phyloP scores from a whole-genome alignment of 164 flowering plant genomes.

The Akebia trifoliata region DNA sequence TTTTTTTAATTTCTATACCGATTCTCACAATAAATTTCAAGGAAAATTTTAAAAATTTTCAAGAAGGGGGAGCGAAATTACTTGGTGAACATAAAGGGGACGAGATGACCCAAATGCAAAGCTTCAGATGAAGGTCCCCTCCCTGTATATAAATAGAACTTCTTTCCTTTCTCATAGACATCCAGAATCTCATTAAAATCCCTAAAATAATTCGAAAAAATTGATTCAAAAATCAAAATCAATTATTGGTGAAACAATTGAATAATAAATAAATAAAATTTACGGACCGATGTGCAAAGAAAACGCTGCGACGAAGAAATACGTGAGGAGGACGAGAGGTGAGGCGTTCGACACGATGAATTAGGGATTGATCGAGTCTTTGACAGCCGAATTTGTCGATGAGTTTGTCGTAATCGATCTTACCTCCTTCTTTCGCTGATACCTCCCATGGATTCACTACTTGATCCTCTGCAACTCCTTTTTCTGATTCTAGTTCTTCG shows the following conservation, averaged over 20 bases:
- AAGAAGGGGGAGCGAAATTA: constrained; percentile 12
- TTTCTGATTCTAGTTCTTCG: background rate
- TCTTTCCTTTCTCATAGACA: constrained; percentile 76
- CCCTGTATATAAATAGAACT: constrained; percentile 84
- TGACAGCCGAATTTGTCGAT: constrained; percentile 90
- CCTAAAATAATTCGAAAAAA: constrained; percentile 20
- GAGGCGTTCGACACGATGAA: constrained; percentile 73
- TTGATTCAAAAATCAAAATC: background rate
- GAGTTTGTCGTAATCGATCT: constrained; percentile 96
- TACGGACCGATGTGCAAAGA: constrained; percentile 81
- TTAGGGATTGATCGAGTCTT: constrained; percentile 50
- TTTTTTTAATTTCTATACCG: no score
- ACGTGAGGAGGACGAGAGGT: constrained; percentile 79
- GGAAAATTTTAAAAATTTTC: background rate
- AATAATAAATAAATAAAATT: background rate
- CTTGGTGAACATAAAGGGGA: constrained; percentile 97
- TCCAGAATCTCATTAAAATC: constrained; percentile 76
- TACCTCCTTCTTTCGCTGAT: constrained; percentile 64
- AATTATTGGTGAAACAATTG: background rate
- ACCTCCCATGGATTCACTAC: constrained; percentile 92
- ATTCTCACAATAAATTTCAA: no score
- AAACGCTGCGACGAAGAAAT: constrained; percentile 93
- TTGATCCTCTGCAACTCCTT: constrained; percentile 47
- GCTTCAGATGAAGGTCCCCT: constrained; percentile 93
- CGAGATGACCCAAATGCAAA: constrained; percentile 85